A percentile compares a stretch with the other conserved stretches of the same genome.
Conservation (phyloP, 345 rosid species). For the Syzygium grande region DNA sequence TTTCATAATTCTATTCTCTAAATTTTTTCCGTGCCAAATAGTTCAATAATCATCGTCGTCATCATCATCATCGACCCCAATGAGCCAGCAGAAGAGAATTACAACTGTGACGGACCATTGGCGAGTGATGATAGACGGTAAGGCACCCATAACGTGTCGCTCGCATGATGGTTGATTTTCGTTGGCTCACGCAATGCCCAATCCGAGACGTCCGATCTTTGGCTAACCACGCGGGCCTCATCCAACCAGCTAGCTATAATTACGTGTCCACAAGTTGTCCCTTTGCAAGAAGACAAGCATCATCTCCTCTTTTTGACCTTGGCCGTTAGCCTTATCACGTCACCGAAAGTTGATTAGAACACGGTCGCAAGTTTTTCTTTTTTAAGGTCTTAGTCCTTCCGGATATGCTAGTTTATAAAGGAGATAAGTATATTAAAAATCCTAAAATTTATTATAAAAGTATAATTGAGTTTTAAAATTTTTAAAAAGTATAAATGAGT, state of each 20-base stretch:
- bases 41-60: no score
- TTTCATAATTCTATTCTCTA: not conserved
- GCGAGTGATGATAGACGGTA: not conserved
- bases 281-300: not conserved
- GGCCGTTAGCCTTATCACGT: not conserved
- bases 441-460: no score
- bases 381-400: not conserved
- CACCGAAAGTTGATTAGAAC: not conserved
- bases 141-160: not conserved
- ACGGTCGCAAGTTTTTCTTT: not conserved
- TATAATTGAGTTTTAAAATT: no score
- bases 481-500: no score
- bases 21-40: no score
- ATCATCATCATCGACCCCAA: no score
- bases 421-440: no score
- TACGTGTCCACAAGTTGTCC: not conserved
- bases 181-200: not conserved
- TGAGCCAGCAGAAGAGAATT: no score
- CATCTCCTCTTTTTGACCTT: not conserved
- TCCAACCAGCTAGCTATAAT: not conserved
- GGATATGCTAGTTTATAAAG: not conserved
- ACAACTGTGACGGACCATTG: no score
- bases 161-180: not conserved
- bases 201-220: not conserved
- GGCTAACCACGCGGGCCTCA: not conserved